Conservation (phyloP, 495 filamentous ascomycete species). For the Chaetomium cochliodes region DNA sequence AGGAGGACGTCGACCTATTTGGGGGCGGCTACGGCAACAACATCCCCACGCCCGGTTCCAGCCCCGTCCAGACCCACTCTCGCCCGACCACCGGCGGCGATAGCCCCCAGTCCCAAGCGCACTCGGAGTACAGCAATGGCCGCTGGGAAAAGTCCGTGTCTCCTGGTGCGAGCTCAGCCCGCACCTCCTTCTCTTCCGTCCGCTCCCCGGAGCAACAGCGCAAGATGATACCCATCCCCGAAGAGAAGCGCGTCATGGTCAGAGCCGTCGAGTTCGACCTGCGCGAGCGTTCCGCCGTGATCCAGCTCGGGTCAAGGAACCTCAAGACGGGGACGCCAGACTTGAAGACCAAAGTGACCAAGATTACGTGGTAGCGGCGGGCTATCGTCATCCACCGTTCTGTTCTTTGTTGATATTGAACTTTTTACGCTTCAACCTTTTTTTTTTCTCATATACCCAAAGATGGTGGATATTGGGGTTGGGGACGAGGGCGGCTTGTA, state of each 20-base stretch:
- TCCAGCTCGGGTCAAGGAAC: conserved; percentile 53
- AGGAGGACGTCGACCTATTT: conserved; percentile 33
- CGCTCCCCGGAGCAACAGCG: neutral
- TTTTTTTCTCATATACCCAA: conserved; percentile 8
- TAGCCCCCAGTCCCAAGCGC: neutral
- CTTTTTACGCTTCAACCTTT: neutral
- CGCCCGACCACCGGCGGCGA: conserved; percentile 33
- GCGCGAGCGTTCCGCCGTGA: conserved; percentile 45
- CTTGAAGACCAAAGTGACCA: conserved; percentile 43
- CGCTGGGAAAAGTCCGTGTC: conserved; percentile 7
- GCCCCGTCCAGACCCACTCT: conserved; percentile 33
- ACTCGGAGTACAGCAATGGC: conserved; percentile 13
- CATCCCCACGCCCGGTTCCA: conserved; percentile 31
- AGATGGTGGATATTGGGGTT: neutral
- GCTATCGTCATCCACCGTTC: neutral
- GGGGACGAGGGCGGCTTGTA: no score
- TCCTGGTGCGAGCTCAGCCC: conserved; percentile 29
- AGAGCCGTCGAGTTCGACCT: conserved; percentile 54
- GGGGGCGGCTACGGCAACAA: neutral
- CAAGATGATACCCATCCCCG: conserved; percentile 43
- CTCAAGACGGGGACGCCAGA: conserved; percentile 48
- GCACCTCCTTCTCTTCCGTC: neutral
- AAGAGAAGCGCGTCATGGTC: conserved; percentile 55
- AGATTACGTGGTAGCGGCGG: conserved; percentile 44
- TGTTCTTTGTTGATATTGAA: neutral